A percentile compares a stretch with the other conserved stretches of the same genome.
These are phyloP conservation scores for Kalmusia sp. DNA, from an alignment of 2,329 filamentous ascomycete species.

Conservation along the genomic window DNA sequence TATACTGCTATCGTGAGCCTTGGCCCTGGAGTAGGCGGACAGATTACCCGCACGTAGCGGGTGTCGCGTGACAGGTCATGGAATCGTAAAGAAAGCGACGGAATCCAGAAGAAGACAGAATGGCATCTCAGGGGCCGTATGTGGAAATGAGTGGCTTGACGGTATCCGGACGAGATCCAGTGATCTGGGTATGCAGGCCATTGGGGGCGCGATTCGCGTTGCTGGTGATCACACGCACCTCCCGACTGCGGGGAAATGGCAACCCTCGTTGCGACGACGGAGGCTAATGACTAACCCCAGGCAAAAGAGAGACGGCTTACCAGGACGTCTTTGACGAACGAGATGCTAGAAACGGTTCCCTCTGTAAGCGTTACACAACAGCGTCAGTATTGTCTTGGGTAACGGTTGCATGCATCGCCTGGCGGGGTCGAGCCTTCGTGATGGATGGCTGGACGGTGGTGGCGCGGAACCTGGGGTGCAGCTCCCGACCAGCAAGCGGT, in stretches of 20 bases:
- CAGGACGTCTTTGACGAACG: conserved; percentile 82
- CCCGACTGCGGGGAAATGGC: conserved; percentile 39
- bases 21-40: conserved; percentile 19
- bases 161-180: conserved; percentile 25
- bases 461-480: conserved; percentile 38
- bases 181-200: conserved; percentile 30
- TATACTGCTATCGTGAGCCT: conserved; percentile 66
- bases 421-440: conserved; percentile 23
- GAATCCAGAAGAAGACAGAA: conserved; percentile 25
- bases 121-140: conserved; percentile 20
- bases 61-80: conserved; percentile 39
- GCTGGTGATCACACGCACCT: conserved; percentile 32
- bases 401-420: conserved; percentile 21
- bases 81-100: conserved; percentile 25
- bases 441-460: conserved; percentile 23
- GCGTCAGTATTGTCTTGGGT: conserved; percentile 33
- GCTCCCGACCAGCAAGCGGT: conserved; percentile 15
- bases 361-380: conserved; percentile 57
- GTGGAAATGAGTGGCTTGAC: conserved; percentile 36
- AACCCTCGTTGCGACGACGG: conserved; percentile 26
- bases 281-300: conserved; percentile 15
- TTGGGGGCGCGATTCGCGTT: conserved; percentile 29
- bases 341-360: conserved; percentile 83
- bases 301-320: conserved; percentile 60
- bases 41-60: conserved; percentile 19